A percentile compares a stretch with the other conserved stretches of the same genome.
Conservation (phyloP, 2,329 filamentous ascomycete genomes). For the Aspergillus flavus region DNA sequence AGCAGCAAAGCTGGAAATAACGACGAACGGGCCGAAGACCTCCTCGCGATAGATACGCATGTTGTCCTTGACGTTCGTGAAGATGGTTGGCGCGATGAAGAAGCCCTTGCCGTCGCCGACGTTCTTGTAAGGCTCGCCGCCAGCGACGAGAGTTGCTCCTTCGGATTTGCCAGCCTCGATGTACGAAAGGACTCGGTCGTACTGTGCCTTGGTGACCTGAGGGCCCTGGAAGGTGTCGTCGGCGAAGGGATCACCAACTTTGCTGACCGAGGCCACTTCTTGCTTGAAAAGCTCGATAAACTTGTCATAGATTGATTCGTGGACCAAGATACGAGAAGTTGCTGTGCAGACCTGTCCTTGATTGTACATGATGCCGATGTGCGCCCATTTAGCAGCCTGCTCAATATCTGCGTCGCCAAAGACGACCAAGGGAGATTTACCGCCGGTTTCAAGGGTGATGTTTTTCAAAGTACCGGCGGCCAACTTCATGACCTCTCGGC, state of each 20-base stretch:
- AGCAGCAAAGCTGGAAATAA: conserved; percentile 59
- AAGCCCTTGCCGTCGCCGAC: conserved; percentile 62
- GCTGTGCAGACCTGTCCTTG: conserved; percentile 40
- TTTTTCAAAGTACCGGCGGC: conserved; percentile 39
- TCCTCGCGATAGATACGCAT: conserved; percentile 65
- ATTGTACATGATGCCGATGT: conserved; percentile 55
- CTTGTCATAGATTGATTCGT: conserved; percentile 47
- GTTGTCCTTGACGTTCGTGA: conserved; percentile 58
- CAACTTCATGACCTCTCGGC: conserved; percentile 41
- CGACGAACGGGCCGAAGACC: conserved; percentile 65
- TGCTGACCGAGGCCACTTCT: conserved; percentile 34
- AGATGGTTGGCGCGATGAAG: conserved; percentile 64
- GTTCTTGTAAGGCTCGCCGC: conserved; percentile 62
- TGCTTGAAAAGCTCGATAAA: conserved; percentile 37
- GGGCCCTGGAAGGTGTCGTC: conserved; percentile 42
- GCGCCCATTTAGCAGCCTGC: conserved; percentile 70
- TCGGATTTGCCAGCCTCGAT: conserved; percentile 70
- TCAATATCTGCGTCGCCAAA: conserved; percentile 69
- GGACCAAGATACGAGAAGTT: conserved; percentile 57
- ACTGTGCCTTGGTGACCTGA: conserved; percentile 40
- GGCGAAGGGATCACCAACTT: conserved; percentile 39
- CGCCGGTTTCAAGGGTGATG: conserved; percentile 53
- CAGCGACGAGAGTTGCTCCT: conserved; percentile 67
- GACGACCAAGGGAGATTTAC: conserved; percentile 66
- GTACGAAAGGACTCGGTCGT: conserved; percentile 63